These are phyloP conservation scores for Capsicum baccatum DNA, from an alignment of 257 asterid species.

Conservation along the genomic window DNA sequence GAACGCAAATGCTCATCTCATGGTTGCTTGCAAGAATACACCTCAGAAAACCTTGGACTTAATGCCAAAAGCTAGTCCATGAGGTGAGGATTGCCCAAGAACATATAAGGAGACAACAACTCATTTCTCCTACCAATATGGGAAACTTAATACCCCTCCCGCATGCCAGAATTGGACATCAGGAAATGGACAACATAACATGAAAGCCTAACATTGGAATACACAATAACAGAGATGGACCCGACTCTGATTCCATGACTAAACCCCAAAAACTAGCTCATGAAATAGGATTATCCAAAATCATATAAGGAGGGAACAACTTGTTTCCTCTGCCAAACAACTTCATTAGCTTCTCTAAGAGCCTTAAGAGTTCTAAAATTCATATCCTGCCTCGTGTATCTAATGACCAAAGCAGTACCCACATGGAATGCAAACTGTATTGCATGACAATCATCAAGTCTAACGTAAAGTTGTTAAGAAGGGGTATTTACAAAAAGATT, in stretches of 20 bases:
- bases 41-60: not conserved
- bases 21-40: not conserved
- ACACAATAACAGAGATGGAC: not conserved
- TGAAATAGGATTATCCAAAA: not conserved
- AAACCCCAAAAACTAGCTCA: not conserved
- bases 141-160: not conserved
- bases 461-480: conserved; percentile 27
- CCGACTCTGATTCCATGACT: not conserved
- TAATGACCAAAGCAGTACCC: not conserved
- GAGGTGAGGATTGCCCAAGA: not conserved
- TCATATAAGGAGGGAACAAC: not conserved
- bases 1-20: conserved; percentile 1
- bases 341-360: not conserved
- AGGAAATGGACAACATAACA: not conserved
- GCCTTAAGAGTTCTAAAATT: not conserved
- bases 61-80: not conserved
- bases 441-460: not conserved
- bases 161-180: not conserved
- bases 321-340: not conserved
- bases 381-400: not conserved
- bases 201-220: not conserved
- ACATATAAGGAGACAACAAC: not conserved
- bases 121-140: not conserved
- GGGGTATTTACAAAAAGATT: conserved; percentile 69
- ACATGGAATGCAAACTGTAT: not conserved